A percentile compares a stretch with the other conserved stretches of the same genome.
Evolutionary conservation across 2,329 filamentous ascomycete species (phyloP).

Genomic region (Fusarium neocosmosporiellum): DNA sequence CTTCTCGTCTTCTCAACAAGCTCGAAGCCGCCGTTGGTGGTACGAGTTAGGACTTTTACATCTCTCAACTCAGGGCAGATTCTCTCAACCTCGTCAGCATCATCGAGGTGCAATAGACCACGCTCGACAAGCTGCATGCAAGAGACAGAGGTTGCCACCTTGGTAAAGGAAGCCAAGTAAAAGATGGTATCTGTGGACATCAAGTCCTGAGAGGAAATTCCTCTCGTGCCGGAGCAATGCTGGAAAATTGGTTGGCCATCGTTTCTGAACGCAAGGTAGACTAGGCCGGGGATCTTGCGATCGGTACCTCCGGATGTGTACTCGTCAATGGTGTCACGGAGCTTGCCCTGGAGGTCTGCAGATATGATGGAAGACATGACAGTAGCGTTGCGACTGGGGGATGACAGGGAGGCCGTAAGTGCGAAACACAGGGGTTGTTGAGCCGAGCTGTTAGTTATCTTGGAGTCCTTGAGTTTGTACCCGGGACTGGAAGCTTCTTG

Average conservation of each 20-base stretch:
- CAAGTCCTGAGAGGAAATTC: not conserved
- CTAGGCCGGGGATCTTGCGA: not conserved
- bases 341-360: not conserved
- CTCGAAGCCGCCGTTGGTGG: not conserved
- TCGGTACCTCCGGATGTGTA: not conserved
- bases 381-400: not conserved
- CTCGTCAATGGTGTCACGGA: not conserved
- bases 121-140: conserved; percentile 7
- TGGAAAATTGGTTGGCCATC: not conserved
- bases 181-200: not conserved
- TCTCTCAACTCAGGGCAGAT: not conserved
- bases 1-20: not conserved
- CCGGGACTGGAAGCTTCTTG: not conserved
- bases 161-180: conserved; percentile 6
- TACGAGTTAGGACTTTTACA: not conserved
- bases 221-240: not conserved
- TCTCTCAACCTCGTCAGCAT: not conserved
- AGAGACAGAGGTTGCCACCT: not conserved
- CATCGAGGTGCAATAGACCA: not conserved
- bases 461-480: not conserved
- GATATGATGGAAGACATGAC: not conserved
- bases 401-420: not conserved
- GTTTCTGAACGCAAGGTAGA: not conserved
- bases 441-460: not conserved
- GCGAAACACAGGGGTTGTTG: not conserved